A percentile compares a stretch with the other conserved stretches of the same genome.
Evolutionary conservation across 345 rosid species (phyloP).

Genomic region (Boechera retrofracta): DNA sequence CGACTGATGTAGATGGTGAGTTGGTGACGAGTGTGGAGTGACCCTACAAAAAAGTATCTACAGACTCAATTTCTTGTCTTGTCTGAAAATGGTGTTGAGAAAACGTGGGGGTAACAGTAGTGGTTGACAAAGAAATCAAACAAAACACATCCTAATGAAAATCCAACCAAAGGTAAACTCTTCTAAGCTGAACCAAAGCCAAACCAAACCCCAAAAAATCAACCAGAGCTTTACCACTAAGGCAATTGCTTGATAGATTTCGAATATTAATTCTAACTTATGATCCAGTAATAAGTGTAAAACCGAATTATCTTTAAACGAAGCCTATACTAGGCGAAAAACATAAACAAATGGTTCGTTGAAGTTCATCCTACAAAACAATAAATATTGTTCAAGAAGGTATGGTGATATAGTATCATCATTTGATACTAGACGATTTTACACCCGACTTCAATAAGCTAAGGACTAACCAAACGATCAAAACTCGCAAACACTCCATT

Average conservation of each 20-base stretch:
- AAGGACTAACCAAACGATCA: slow-evolving; percentile 37
- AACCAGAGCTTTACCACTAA: background rate
- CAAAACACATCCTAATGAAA: background rate
- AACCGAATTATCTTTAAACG: background rate
- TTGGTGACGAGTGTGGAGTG: slow-evolving; percentile 38
- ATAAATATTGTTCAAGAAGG: slow-evolving; percentile 27
- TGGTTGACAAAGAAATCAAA: slow-evolving; percentile 15
- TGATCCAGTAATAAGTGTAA: background rate
- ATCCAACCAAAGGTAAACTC: background rate
- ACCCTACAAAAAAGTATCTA: slow-evolving; percentile 33
- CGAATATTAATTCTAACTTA: background rate
- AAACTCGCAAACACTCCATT: slow-evolving; percentile 21
- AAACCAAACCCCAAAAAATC: background rate
- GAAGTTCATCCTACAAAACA: slow-evolving; percentile 29
- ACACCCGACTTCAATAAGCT: slow-evolving; percentile 29
- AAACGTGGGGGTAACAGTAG: slow-evolving; percentile 25
- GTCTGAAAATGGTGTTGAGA: slow-evolving; percentile 15
- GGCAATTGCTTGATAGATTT: background rate
- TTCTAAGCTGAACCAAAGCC: background rate
- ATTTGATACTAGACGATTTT: slow-evolving; percentile 28
- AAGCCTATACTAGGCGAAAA: slow-evolving; percentile 6
- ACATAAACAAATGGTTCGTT: slow-evolving; percentile 20
- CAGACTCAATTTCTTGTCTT: slow-evolving; percentile 31
- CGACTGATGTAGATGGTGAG: slow-evolving; percentile 32
- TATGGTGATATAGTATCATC: slow-evolving; percentile 8